A percentile compares a stretch with the other conserved stretches of the same genome.
These are phyloP conservation scores for Bruguiera gymnorhiza DNA, from an alignment of 345 rosid genomes.

Conservation along the genomic window DNA sequence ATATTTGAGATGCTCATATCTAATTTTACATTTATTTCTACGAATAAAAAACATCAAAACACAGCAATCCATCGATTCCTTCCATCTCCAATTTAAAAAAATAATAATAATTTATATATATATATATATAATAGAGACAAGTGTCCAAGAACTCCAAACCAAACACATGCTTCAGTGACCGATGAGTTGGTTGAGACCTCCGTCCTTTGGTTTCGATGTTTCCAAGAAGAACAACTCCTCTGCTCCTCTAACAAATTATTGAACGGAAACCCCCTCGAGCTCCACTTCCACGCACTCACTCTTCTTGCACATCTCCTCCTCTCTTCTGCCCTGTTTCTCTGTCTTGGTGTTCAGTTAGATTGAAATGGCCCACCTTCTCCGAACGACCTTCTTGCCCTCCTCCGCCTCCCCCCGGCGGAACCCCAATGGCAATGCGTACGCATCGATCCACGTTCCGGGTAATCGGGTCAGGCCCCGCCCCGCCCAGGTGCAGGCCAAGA, in stretches of 20 bases:
- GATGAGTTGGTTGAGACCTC: slow-evolving; percentile 53
- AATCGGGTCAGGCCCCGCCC: slow-evolving; percentile 5
- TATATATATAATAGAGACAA: neutral
- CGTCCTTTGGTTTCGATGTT: slow-evolving; percentile 62
- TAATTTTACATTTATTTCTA: too few relatives aligned
- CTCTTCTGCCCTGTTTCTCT: neutral
- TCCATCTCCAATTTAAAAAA: too few relatives aligned
- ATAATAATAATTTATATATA: too few relatives aligned
- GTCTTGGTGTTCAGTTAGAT: neutral
- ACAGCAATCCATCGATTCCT: too few relatives aligned
- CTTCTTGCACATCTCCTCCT: neutral
- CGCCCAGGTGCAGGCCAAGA: slow-evolving; percentile 49
- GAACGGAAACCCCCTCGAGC: neutral
- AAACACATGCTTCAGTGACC: slow-evolving; percentile 19
- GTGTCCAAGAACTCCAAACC: neutral
- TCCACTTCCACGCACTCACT: neutral
- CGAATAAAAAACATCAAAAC: too few relatives aligned
- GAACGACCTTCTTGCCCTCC: slow-evolving; percentile 52
- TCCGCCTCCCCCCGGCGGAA: slow-evolving; percentile 30
- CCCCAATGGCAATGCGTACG: neutral
- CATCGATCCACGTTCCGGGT: slow-evolving; percentile 18
- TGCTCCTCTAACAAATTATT: neutral
- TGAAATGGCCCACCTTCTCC: slow-evolving; percentile 62
- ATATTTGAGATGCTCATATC: too few relatives aligned
- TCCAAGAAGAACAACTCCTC: slow-evolving; percentile 31